Base-by-base conservation (phyloP, 345 rosid genomes). In the Eucalyptus marginata region DNA sequence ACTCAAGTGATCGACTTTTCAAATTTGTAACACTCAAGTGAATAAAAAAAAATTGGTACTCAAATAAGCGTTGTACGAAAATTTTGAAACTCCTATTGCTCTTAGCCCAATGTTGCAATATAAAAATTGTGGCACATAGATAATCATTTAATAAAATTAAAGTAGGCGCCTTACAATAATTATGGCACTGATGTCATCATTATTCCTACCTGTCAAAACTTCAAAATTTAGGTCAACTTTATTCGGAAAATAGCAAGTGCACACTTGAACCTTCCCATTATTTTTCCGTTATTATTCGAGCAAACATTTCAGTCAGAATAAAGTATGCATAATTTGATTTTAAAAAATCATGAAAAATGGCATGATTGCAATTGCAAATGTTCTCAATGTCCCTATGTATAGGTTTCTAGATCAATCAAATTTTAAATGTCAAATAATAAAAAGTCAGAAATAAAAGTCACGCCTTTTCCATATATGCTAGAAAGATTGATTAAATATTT, bases 161-260 rank as follows among this genome's bases (percentile, higher is more conserved):
- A 59, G 15, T 24, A 25, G 0, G 31, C 13, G 4, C 12, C 7
- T 10, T 59, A 22, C 1, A 56, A 56, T 0, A 56, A 22, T 1
- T 56, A 4, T 56, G 62, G 8, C 11, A 56, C 10, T 56, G 2
- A 20, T 56, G 11, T 56, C 59, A 56, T 56, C 59, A 1, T 22
- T 56, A 56, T 56, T 0, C 25, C 13, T 56, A 56, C 27, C 0
- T 9, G 12, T 0, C 0, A 56, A 56, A 56, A 56, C 62, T 56
- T 56, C 62, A 56, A 58, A 58, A 10, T 58, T 24, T 3, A 25
- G 66, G 14, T 58, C 15, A 58, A 58, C n/a, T 58, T 25, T 56
- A 56, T 56, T 22, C 1, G 9, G 62, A 56, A 56, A 56, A 56
- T 22, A 24, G 62, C 66, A 58, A 58, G 2, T 58, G 15, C n/a